These are phyloP conservation scores for Auriculariales sp. DNA, from an alignment of 768 basidiomycete genomes.

Conservation along the genomic window DNA sequence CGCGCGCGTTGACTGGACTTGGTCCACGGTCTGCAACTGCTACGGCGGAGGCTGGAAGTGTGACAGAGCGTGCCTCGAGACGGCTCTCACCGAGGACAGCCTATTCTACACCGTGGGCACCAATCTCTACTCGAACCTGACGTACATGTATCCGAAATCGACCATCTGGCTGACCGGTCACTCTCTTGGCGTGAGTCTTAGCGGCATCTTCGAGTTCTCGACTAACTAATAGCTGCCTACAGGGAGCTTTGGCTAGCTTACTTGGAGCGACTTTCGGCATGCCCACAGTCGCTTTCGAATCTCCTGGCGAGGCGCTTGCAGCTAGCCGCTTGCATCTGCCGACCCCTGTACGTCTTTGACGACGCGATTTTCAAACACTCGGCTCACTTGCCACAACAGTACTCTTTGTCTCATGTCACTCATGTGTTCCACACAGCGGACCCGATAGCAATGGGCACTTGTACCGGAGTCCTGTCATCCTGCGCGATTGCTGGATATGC, in stretches of 20 bases:
- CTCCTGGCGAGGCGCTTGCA: constrained; percentile 59
- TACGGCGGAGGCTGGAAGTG: constrained; percentile 63
- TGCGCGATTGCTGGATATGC: constrained; percentile 83
- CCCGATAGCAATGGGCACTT: constrained; percentile 79
- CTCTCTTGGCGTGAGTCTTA: constrained; percentile 21
- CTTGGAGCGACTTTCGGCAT: constrained; percentile 80
- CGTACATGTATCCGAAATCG: constrained; percentile 77
- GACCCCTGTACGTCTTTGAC: constrained; percentile 47
- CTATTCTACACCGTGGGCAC: constrained; percentile 79
- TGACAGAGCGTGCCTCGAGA: constrained; percentile 67
- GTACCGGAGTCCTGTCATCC: constrained; percentile 58
- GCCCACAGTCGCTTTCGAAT: constrained; percentile 83
- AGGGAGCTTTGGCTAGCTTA: constrained; percentile 66
- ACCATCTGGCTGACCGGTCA: constrained; percentile 77
- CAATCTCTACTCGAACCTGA: constrained; percentile 84
- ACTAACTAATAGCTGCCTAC: constrained; percentile 28
- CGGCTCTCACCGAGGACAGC: constrained; percentile 62
- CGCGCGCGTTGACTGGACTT: constrained; percentile 85
- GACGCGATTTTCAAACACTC: too few relatives aligned
- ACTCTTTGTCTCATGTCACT: constrained; percentile 60
- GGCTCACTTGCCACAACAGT: too few relatives aligned
- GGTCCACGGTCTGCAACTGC: constrained; percentile 87
- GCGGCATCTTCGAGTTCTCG: constrained; percentile 39
- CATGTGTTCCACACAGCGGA: constrained; percentile 91
- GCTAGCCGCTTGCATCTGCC: constrained; percentile 76